Conservation (phyloP, 1,284 basidiomycete genomes). For the Peniophora sp. region DNA sequence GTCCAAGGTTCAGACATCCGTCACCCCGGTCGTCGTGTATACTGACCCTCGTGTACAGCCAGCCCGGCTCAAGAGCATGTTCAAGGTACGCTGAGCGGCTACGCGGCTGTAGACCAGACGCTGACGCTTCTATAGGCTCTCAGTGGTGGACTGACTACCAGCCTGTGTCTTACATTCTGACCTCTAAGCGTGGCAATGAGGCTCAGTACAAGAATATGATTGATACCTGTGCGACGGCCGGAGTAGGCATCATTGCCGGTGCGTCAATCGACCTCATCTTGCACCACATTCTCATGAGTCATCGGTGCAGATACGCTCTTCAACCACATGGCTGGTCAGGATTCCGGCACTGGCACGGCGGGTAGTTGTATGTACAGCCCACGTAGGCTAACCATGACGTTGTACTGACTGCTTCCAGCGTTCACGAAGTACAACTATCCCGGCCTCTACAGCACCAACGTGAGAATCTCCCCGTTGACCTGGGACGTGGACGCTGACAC, state of each 20-base stretch:
- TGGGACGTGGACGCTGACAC: too few species aligned
- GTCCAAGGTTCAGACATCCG: slow-evolving; percentile 21
- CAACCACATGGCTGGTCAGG: slow-evolving; percentile 20
- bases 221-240: slow-evolving; percentile 24
- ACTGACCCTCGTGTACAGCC: slow-evolving; percentile 9
- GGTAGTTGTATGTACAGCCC: neutral
- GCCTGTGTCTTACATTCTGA: slow-evolving; percentile 28
- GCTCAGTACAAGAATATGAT: slow-evolving; percentile 25
- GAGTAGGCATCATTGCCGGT: slow-evolving; percentile 24
- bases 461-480: too few species aligned
- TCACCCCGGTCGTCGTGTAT: neutral
- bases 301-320: slow-evolving; percentile 13
- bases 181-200: slow-evolving; percentile 25
- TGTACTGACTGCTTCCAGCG: neutral
- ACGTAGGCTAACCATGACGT: neutral
- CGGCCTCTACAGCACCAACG: slow-evolving; percentile 8
- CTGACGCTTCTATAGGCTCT: slow-evolving; percentile 11
- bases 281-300: neutral
- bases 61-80: slow-evolving; percentile 25
- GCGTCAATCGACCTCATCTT: neutral
- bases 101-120: neutral
- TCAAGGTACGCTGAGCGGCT: slow-evolving; percentile 7
- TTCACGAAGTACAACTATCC: slow-evolving; percentile 14
- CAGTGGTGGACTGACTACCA: slow-evolving; percentile 38
- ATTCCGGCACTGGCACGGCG: slow-evolving; percentile 7